Evolutionary conservation across 1,139 yeast genomes (phyloP).

Genomic region (Magnusiomyces magnusii): DNA sequence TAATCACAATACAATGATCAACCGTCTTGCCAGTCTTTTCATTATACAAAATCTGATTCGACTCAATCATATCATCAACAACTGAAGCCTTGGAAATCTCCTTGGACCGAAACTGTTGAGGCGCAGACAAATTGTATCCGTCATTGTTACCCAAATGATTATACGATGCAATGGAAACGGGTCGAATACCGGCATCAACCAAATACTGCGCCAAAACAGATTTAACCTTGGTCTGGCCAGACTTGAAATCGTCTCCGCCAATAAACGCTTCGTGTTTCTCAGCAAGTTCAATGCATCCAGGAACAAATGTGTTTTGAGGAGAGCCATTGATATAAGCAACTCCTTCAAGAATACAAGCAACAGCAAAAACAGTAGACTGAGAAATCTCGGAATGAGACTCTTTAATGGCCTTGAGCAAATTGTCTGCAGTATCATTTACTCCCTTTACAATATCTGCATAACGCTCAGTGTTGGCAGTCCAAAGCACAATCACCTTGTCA

Average conservation of each 20-base stretch:
- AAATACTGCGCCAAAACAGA: slow-evolving; percentile 92
- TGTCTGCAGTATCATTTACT: slow-evolving; percentile 83
- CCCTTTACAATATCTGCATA: slow-evolving; percentile 71
- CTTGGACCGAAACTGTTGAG: slow-evolving; percentile 89
- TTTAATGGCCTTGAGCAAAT: slow-evolving; percentile 67
- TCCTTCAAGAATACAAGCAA: slow-evolving; percentile 81
- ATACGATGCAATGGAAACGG: slow-evolving; percentile 88
- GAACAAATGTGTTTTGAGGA: slow-evolving; percentile 95
- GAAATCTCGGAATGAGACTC: slow-evolving; percentile 74
- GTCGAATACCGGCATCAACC: slow-evolving; percentile 97
- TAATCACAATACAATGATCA: slow-evolving; percentile 94
- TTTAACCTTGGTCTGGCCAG: slow-evolving; percentile 93
- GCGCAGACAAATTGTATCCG: slow-evolving; percentile 87
- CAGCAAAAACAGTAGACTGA: slow-evolving; percentile 88
- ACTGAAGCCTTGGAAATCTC: slow-evolving; percentile 92
- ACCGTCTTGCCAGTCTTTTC: slow-evolving; percentile 69
- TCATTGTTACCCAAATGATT: slow-evolving; percentile 97
- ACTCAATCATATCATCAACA: slow-evolving; percentile 89
- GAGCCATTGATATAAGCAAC: slow-evolving; percentile 93
- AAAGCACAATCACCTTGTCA: slow-evolving; percentile 82
- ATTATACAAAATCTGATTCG: slow-evolving; percentile 80
- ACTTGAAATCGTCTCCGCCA: slow-evolving; percentile 97
- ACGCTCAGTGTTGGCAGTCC: slow-evolving; percentile 98
- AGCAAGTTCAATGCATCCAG: slow-evolving; percentile 88
- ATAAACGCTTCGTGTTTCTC: slow-evolving; percentile 69